A percentile compares a stretch with the other conserved stretches of the same genome.
Conservation (phyloP, 2,329 filamentous ascomycete genomes). For the Onygenales sp. region DNA sequence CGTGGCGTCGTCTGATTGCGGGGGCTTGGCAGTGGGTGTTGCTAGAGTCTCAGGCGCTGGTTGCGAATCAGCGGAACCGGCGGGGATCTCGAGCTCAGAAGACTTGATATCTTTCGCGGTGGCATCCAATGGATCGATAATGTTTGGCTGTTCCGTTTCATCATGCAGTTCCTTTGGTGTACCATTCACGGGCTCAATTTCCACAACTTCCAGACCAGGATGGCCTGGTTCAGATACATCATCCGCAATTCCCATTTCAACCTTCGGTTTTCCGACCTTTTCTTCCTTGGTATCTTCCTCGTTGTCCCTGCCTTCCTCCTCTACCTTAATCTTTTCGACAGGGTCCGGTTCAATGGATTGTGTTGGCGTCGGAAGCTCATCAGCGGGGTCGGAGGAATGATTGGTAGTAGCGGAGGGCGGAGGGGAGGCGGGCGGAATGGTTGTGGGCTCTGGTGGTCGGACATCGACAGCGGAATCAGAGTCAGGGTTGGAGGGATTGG, state of each 20-base stretch:
- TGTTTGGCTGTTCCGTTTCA: neutral
- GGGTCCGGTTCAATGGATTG: neutral
- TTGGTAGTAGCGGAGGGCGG: slow-evolving; percentile 1
- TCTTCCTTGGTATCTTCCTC: neutral
- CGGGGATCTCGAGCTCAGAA: neutral
- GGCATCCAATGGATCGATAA: neutral
- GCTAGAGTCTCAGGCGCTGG: slow-evolving; percentile 4
- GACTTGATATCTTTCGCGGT: neutral
- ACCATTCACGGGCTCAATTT: neutral
- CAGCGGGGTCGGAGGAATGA: neutral
- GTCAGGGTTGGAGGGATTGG: slow-evolving; percentile 15
- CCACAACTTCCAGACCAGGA: neutral
- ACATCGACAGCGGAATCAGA: slow-evolving; percentile 14
- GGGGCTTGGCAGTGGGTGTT: neutral
- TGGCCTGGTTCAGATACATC: neutral
- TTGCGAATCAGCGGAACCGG: slow-evolving; percentile 12
- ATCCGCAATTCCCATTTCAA: too few relatives aligned
- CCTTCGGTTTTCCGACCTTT: neutral
- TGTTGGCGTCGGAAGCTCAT: neutral
- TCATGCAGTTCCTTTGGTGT: neutral
- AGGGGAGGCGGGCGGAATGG: slow-evolving; percentile 7
- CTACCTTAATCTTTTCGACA: neutral
- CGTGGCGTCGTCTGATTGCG: neutral
- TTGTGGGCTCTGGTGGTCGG: slow-evolving; percentile 11
- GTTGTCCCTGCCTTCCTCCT: neutral